Conservation (phyloP, 2,329 filamentous ascomycete genomes). For the Xylariales sp. region DNA sequence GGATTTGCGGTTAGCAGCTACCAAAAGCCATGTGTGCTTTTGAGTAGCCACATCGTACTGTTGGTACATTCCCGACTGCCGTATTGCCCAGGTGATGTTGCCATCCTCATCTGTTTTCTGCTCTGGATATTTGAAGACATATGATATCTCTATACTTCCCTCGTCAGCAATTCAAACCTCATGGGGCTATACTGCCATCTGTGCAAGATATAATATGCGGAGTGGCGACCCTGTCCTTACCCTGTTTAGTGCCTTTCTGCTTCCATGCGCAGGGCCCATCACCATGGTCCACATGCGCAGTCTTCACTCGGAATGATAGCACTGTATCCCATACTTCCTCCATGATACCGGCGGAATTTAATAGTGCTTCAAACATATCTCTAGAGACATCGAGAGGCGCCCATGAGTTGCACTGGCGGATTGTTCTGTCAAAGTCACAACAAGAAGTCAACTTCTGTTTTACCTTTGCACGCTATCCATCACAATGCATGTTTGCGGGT, state of each 20-base stretch:
- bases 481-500: too few species aligned
- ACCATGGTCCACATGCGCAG: background rate
- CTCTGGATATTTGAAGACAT: slow-evolving; percentile 2
- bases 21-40: background rate
- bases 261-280: background rate
- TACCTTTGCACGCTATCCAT: too few species aligned
- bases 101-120: background rate
- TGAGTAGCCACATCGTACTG: background rate
- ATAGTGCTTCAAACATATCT: background rate
- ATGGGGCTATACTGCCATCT: too few species aligned
- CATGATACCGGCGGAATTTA: background rate
- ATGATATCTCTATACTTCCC: background rate
- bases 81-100: background rate
- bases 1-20: background rate
- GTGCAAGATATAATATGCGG: background rate
- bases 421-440: too few species aligned
- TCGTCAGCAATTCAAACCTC: background rate
- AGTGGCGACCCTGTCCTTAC: too few species aligned
- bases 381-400: background rate
- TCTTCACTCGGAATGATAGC: background rate
- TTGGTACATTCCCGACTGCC: background rate
- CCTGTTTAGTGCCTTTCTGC: background rate
- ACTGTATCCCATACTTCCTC: background rate
- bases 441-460: too few species aligned
- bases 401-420: background rate